Evolutionary conservation across 2,329 filamentous ascomycete genomes (phyloP).

Genomic region (Penicillium sp.): DNA sequence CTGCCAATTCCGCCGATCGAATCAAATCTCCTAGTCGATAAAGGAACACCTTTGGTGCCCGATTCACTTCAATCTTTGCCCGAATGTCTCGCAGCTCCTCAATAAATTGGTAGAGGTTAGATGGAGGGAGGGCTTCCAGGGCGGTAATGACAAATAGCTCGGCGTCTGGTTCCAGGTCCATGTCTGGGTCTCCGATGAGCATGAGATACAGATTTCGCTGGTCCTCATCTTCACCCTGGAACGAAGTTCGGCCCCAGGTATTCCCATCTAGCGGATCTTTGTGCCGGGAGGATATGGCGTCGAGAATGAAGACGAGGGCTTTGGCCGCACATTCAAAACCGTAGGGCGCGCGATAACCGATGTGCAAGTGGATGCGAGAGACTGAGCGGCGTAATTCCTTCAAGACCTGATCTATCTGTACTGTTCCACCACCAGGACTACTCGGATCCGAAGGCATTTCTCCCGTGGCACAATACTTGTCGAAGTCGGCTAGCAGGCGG

Average conservation of each 20-base stretch:
- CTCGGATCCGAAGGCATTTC: slow-evolving; percentile 21
- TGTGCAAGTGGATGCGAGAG: slow-evolving; percentile 33
- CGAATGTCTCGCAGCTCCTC: slow-evolving; percentile 32
- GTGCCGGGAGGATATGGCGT: slow-evolving; percentile 38
- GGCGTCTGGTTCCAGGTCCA: slow-evolving; percentile 23
- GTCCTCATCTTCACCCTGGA: slow-evolving; percentile 39
- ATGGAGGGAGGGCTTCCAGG: slow-evolving; percentile 34
- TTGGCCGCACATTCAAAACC: slow-evolving; percentile 39
- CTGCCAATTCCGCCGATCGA: slow-evolving; percentile 28
- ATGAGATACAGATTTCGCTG: slow-evolving; percentile 44
- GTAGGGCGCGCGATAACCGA: slow-evolving; percentile 34
- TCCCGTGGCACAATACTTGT: slow-evolving; percentile 39
- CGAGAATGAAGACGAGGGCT: slow-evolving; percentile 38
- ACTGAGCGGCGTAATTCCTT: slow-evolving; percentile 31
- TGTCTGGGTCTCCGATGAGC: slow-evolving; percentile 37
- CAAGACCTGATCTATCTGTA: slow-evolving; percentile 34
- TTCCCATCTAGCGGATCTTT: slow-evolving; percentile 40
- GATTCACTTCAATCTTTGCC: slow-evolving; percentile 46
- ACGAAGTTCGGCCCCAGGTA: slow-evolving; percentile 32
- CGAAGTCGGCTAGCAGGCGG: slow-evolving; percentile 38
- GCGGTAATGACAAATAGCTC: slow-evolving; percentile 41
- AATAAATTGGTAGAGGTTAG: slow-evolving; percentile 30
- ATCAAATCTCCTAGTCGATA: slow-evolving; percentile 33
- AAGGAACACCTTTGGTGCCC: slow-evolving; percentile 37
- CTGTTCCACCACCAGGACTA: slow-evolving; percentile 8